A percentile compares a stretch with the other conserved stretches of the same genome.
These are phyloP conservation scores for Strobilomyces dryophilus DNA, from an alignment of 768 basidiomycete species.

Conservation along the genomic window DNA sequence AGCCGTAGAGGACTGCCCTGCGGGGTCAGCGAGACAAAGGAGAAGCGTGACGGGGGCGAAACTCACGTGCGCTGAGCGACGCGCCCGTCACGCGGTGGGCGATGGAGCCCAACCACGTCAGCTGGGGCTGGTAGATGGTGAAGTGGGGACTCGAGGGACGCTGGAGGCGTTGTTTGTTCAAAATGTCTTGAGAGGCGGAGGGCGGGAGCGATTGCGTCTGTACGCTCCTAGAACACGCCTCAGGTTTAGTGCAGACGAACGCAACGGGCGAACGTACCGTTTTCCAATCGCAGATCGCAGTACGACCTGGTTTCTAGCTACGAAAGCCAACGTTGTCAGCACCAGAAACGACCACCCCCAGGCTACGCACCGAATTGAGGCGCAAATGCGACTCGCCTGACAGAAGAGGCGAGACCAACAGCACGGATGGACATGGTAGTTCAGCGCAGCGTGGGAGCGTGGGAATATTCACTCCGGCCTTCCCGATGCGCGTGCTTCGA, in stretches of 20 bases:
- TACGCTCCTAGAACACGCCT: constrained; percentile 38
- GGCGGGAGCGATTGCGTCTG: constrained; percentile 66
- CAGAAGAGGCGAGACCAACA: constrained; percentile 53
- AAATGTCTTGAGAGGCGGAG: constrained; percentile 52
- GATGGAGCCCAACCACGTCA: constrained; percentile 88
- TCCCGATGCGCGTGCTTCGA: neutral
- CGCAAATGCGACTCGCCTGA: constrained; percentile 48
- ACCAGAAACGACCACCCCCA: neutral
- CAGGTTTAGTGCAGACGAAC: neutral
- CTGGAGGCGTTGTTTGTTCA: constrained; percentile 82
- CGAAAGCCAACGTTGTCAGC: neutral
- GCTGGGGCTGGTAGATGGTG: constrained; percentile 93
- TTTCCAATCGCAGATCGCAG: constrained; percentile 31
- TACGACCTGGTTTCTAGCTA: constrained; percentile 42
- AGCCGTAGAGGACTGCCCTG: constrained; percentile 75
- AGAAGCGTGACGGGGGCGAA: neutral
- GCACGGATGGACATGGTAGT: constrained; percentile 43
- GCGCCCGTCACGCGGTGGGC: constrained; percentile 83
- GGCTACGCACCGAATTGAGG: constrained; percentile 26
- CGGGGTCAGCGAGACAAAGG: neutral
- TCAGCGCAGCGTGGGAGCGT: constrained; percentile 13
- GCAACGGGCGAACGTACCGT: constrained; percentile 31
- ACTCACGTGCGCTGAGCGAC: constrained; percentile 56
- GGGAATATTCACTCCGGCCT: constrained; percentile 8
- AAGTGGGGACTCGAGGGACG: constrained; percentile 95